A percentile compares a stretch with the other conserved stretches of the same genome.
phyloP scores from a whole-genome alignment of 257 asterid species.

The Eustoma russellianum region DNA sequence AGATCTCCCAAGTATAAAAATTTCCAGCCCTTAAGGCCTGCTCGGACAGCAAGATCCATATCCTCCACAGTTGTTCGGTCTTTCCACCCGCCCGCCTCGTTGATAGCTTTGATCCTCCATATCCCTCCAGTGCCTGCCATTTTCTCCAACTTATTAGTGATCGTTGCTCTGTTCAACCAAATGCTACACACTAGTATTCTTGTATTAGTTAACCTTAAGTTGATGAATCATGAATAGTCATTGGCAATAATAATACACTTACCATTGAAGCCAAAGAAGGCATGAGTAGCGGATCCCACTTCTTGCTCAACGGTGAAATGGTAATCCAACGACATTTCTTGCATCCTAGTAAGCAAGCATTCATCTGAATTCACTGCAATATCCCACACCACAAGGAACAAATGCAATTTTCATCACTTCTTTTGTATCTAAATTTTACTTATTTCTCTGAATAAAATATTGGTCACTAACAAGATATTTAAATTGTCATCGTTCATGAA shows the following conservation, averaged over 20 bases:
- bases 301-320: constrained; percentile 96
- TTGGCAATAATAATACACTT: neutral
- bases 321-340: constrained; percentile 92
- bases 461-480: too few species aligned
- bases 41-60: constrained; percentile 96
- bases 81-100: constrained; percentile 98
- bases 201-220: too few species aligned
- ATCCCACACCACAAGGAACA: neutral
- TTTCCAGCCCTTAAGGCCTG: constrained; percentile 95
- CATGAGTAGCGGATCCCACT: constrained; percentile 97
- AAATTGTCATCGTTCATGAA: too few species aligned
- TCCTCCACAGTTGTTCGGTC: constrained; percentile 94
- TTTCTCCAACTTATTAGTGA: neutral
- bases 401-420: neutral
- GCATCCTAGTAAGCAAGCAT: constrained; percentile 92
- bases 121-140: constrained; percentile 75
- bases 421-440: too few species aligned
- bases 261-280: constrained; percentile 98
- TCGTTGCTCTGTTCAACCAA: neutral
- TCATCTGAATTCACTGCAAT: constrained; percentile 80
- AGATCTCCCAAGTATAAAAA: constrained; percentile 84
- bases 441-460: too few species aligned
- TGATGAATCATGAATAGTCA: too few species aligned
- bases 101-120: constrained; percentile 88
- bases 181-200: too few species aligned